A percentile compares a stretch with the other conserved stretches of the same genome.
Conservation (phyloP, 192 early-diverging fungal species). For the Oehlia diaphana region DNA sequence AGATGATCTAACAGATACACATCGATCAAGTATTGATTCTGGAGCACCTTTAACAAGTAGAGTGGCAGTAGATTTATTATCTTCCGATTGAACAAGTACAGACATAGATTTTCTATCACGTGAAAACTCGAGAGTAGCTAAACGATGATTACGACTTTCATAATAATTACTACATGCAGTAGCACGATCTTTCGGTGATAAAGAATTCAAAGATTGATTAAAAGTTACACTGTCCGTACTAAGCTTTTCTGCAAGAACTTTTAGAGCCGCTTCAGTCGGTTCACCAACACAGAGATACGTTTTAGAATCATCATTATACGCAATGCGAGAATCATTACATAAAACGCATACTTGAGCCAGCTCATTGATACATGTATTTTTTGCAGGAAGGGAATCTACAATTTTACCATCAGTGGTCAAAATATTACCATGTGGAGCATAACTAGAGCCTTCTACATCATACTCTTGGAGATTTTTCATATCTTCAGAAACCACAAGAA, state of each 20-base stretch:
- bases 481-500: conserved; percentile 56
- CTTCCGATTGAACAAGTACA: conserved; percentile 64
- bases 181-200: conserved; percentile 57
- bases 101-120: conserved; percentile 99
- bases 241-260: conserved; percentile 91
- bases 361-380: conserved; percentile 64
- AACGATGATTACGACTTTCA: conserved; percentile 57
- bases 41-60: conserved; percentile 96
- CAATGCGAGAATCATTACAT: conserved; percentile 89
- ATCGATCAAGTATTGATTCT: conserved; percentile 88
- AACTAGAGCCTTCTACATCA: conserved; percentile 81
- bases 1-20: conserved; percentile 59
- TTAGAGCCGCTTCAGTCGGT: conserved; percentile 97
- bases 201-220: conserved; percentile 56
- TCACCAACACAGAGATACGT: conserved; percentile 85
- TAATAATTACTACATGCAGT: conserved; percentile 77
- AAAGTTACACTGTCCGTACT: conserved; percentile 70
- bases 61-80: conserved; percentile 32
- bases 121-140: conserved; percentile 86
- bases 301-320: conserved; percentile 69
- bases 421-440: conserved; percentile 77
- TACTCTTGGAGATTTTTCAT: conserved; percentile 61
- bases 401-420: conserved; percentile 45
- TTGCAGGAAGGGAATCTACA: conserved; percentile 54
- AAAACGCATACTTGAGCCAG: conserved; percentile 79